Conservation (phyloP, 2,329 filamentous ascomycete genomes). For the Thielaviopsis cerberus region DNA sequence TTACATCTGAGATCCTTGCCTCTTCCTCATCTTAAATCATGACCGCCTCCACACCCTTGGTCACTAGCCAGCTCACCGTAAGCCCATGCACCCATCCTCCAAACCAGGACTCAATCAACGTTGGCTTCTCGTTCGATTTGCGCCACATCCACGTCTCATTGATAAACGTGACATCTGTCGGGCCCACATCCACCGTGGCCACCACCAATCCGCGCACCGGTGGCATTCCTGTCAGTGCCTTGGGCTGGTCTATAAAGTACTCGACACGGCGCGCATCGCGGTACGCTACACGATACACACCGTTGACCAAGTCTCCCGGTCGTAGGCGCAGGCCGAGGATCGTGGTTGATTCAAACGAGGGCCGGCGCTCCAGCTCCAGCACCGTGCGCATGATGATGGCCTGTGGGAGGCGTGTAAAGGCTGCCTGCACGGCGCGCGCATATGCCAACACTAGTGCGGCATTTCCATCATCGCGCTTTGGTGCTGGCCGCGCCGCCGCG, state of each 20-base stretch:
- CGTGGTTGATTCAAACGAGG: conserved; percentile 16
- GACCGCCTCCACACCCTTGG: conserved; percentile 14
- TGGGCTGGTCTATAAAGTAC: conserved; percentile 16
- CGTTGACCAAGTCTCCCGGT: conserved; percentile 18
- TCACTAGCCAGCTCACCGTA: conserved; percentile 17
- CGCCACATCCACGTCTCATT: conserved; percentile 26
- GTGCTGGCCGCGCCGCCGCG: neutral
- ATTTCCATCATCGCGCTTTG: neutral
- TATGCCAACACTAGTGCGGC: conserved; percentile 16
- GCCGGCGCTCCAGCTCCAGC: conserved; percentile 13
- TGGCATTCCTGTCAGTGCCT: conserved; percentile 11
- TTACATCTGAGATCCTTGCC: no score
- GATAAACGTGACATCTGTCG: conserved; percentile 16
- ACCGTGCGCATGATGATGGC: conserved; percentile 17
- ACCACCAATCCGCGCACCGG: conserved; percentile 12
- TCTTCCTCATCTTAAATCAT: neutral
- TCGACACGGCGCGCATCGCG: conserved; percentile 16
- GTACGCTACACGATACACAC: conserved; percentile 18
- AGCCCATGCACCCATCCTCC: conserved; percentile 19
- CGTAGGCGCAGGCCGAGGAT: conserved; percentile 15
- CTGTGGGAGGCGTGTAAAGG: conserved; percentile 20
- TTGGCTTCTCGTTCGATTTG: conserved; percentile 15
- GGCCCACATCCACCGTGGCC: conserved; percentile 7
- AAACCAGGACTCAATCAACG: conserved; percentile 17
- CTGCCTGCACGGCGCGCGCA: conserved; percentile 16